These are phyloP conservation scores for Zygnema cylindricum DNA, from an alignment of 139 green algal genomes.

Conservation along the genomic window DNA sequence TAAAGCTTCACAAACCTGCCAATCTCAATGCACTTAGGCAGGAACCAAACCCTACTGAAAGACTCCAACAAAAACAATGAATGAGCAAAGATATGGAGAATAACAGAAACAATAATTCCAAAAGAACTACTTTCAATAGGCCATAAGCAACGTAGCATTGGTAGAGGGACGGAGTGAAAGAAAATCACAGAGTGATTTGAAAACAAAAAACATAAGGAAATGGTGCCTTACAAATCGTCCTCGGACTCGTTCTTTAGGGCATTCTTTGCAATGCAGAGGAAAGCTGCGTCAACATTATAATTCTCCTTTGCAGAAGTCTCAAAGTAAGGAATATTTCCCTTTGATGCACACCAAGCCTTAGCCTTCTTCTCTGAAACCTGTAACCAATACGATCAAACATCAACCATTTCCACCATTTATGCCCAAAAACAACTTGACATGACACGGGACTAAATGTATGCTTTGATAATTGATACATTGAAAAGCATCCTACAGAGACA, in stretches of 20 bases:
- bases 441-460: no score
- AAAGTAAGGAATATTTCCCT: conserved; percentile 94
- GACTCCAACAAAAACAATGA: neutral
- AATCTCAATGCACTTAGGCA: no score
- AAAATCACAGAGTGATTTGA: neutral
- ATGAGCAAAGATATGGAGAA: neutral
- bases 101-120: neutral
- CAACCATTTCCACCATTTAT: no score
- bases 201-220: neutral
- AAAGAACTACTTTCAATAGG: conserved; percentile 6
- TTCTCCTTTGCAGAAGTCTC: conserved; percentile 94
- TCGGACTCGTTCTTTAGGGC: conserved; percentile 91
- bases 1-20: no score
- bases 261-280: conserved; percentile 88
- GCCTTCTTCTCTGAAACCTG: conserved; percentile 88
- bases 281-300: conserved; percentile 91
- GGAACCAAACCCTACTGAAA: no score
- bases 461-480: no score
- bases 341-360: conserved; percentile 87
- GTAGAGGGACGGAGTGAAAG: conserved; percentile 8
- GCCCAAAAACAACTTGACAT: no score
- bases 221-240: conserved; percentile 82
- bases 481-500: no score
- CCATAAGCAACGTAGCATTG: no score
- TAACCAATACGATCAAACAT: no score